phyloP scores from a whole-genome alignment of 306 rosid species.

The Benincasa hispida region DNA sequence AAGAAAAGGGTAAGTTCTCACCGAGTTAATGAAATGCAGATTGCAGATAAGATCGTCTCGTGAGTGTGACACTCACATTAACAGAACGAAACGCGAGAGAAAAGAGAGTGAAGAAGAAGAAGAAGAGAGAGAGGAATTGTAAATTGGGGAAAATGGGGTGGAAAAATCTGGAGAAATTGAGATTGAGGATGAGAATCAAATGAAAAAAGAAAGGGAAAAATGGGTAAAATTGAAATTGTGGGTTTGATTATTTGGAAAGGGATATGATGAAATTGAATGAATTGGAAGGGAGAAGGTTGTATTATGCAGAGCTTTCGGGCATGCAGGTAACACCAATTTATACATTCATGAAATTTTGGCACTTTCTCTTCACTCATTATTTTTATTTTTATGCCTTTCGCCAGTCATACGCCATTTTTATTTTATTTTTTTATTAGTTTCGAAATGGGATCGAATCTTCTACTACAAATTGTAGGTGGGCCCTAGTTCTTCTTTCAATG shows the following conservation, averaged over 20 bases:
- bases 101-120: background rate
- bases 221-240: too few relatives aligned
- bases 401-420: too few relatives aligned
- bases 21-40: background rate
- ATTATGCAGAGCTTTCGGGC: background rate
- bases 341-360: background rate
- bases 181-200: background rate
- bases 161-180: conserved; percentile 14
- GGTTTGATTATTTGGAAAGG: background rate
- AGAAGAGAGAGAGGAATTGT: background rate
- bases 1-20: background rate
- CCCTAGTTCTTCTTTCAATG: too few relatives aligned
- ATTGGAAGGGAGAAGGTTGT: too few relatives aligned
- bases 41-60: background rate
- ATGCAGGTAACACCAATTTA: conserved; percentile 1
- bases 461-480: too few relatives aligned
- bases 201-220: too few relatives aligned
- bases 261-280: background rate
- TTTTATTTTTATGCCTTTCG: too few relatives aligned
- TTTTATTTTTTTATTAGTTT: too few relatives aligned
- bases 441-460: too few relatives aligned
- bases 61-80: background rate
- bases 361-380: too few relatives aligned
- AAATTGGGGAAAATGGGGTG: background rate
- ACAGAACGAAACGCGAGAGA: too few relatives aligned